Percentiles rank a stretch among this genome's conserved stretches.
These are phyloP conservation scores for Aspergillus versicolor DNA, from an alignment of 2,329 filamentous ascomycete genomes.

Conservation along the genomic window DNA sequence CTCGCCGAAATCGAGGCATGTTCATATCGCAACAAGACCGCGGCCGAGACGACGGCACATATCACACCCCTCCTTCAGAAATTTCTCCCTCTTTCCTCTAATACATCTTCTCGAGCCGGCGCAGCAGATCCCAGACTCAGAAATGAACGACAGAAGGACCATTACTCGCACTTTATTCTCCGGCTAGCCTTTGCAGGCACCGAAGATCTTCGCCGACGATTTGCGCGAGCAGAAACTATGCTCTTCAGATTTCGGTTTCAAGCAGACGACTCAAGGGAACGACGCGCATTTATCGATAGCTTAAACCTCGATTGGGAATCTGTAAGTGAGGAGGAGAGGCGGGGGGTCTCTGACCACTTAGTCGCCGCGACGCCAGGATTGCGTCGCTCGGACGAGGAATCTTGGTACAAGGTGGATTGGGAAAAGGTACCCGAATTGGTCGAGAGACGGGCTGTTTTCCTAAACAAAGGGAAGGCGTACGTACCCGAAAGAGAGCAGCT, in stretches of 20 bases:
- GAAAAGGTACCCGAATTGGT: constrained; percentile 87
- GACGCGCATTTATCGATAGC: constrained; percentile 71
- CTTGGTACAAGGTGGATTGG: constrained; percentile 97
- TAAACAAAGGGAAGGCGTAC: constrained; percentile 82
- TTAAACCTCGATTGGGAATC: constrained; percentile 82
- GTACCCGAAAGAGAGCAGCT: constrained; percentile 84
- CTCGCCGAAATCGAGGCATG: constrained; percentile 72
- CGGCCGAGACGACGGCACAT: constrained; percentile 76
- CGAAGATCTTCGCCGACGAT: constrained; percentile 83
- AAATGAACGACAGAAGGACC: constrained; percentile 84
- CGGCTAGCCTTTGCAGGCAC: constrained; percentile 89
- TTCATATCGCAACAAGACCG: constrained; percentile 85
- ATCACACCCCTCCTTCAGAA: constrained; percentile 87
- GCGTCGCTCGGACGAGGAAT: constrained; percentile 67
- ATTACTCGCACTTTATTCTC: constrained; percentile 97
- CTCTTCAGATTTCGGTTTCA: constrained; percentile 81
- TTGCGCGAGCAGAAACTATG: constrained; percentile 82
- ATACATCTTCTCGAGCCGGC: constrained; percentile 61
- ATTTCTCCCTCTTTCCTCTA: constrained; percentile 76
- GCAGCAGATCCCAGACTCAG: constrained; percentile 54
- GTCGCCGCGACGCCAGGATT: constrained; percentile 55
- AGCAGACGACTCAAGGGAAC: constrained; percentile 72
- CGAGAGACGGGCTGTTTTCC: constrained; percentile 71
- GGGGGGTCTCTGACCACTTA: constrained; percentile 62
- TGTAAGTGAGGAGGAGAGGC: constrained; percentile 77